phyloP scores from a whole-genome alignment of 1,284 basidiomycete species.

The Schizopora paradoxa region DNA sequence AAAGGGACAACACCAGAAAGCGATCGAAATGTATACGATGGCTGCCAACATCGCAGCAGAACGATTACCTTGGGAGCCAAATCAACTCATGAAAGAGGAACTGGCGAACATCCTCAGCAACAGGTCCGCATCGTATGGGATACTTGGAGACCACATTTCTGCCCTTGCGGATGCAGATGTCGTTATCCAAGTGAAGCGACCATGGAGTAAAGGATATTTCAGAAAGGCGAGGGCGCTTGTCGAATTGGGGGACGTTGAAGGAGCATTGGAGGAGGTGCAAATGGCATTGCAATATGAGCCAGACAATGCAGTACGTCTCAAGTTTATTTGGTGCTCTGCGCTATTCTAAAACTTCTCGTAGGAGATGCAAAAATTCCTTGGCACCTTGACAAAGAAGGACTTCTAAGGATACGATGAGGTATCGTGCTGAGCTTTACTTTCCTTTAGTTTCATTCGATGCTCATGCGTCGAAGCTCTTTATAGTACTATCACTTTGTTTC shows the following conservation, averaged over 20 bases:
- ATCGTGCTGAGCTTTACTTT: too few relatives aligned
- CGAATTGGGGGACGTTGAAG: constrained; percentile 64
- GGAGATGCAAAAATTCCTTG: constrained; percentile 11
- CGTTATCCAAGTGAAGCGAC: constrained; percentile 78
- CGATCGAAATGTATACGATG: constrained; percentile 80
- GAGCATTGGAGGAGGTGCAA: constrained; percentile 79
- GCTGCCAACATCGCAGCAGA: constrained; percentile 80
- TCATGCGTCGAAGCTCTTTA: too few relatives aligned
- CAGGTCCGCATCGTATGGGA: constrained; percentile 81
- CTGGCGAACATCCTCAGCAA: constrained; percentile 87
- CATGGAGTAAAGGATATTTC: constrained; percentile 96
- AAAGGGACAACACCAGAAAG: constrained; percentile 62
- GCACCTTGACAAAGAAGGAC: too few relatives aligned
- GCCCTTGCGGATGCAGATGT: constrained; percentile 90
- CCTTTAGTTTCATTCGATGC: too few relatives aligned
- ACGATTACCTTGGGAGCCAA: constrained; percentile 87
- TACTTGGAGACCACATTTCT: constrained; percentile 71
- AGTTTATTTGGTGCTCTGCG: too few relatives aligned
- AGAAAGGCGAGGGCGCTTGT: constrained; percentile 85
- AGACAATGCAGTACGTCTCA: constrained; percentile 58
- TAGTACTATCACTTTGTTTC: too few relatives aligned
- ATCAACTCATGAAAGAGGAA: constrained; percentile 82
- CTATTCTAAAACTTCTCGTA: neutral
- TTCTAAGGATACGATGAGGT: too few relatives aligned
- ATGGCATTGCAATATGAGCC: constrained; percentile 90